Evolutionary conservation across 2,329 filamentous ascomycete species (phyloP), one percentile per base, ranked within the genome.

Genomic region (Colletotrichum higginsianum): DNA sequence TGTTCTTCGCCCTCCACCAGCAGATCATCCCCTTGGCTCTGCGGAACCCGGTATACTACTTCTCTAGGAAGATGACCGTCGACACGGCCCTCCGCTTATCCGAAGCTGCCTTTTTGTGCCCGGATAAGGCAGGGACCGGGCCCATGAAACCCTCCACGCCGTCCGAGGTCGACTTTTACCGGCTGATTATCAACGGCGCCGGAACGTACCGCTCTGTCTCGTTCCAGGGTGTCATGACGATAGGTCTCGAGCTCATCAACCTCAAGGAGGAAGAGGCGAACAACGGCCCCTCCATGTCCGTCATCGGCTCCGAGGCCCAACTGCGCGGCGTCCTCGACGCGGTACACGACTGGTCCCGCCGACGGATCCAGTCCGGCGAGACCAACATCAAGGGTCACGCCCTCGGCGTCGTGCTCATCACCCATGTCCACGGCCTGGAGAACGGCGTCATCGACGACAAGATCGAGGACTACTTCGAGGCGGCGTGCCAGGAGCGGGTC

Each of bases 1-100:
- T 83, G 73, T 85, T 87, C 74, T 81, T 90, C 15, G 83, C 85
- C 0, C 83, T 92, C 0, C 89, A 92, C 73, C 85, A 87, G 47
- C 84, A 85, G 0, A 84, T 85, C 78, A 81, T 87, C 35, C 77
- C 78, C 7, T 79, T 81, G 16, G 84, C 86, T 0, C 80, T 83
- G 15, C 78, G 82, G 1, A 82, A 88, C 49, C 84, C 86, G 0
- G 80, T 82, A 1, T 88, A 85, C 72, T 87, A 87, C 77, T 89
- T 87, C 77, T 88, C 86, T 0, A 83, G 86, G 23, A 87, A 88
- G 70, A 83, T 87, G 61, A 83, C 82, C 52, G 80, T 86, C 12
- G 85, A 87, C 74, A 79, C 78, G 2, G 75, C 80, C 1, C 70
- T 82, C n/a, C 73, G 67, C 1, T 18, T 74, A 5, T 66, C 49